Percentiles rank a stretch among this genome's conserved stretches.
These are phyloP conservation scores for Fusarium tupiense DNA, from an alignment of 2,329 filamentous ascomycete species.

Conservation along the genomic window DNA sequence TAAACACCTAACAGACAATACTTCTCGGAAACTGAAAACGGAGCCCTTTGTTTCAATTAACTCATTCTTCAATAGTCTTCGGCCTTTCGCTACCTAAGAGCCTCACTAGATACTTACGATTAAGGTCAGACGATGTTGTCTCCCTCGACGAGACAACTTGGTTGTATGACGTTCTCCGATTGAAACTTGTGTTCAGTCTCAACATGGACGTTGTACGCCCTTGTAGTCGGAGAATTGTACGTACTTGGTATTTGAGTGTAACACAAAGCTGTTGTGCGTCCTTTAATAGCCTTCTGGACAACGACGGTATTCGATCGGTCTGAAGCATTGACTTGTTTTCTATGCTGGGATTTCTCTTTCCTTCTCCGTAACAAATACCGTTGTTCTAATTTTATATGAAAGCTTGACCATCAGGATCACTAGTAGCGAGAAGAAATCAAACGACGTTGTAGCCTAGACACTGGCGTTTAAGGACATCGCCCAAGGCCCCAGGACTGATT, in stretches of 20 bases:
- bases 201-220: neutral
- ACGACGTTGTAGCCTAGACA: neutral
- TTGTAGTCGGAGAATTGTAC: constrained; percentile 27
- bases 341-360: neutral
- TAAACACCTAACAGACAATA: rapidly evolving
- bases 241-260: constrained; percentile 27
- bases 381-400: neutral
- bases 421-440: neutral
- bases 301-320: neutral
- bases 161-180: constrained; percentile 17
- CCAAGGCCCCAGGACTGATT: neutral
- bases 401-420: neutral
- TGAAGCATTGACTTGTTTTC: constrained; percentile 2
- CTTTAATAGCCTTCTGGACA: constrained; percentile 1
- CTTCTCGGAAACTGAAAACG: neutral
- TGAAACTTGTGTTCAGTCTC: constrained; percentile 9
- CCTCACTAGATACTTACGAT: neutral
- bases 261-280: constrained; percentile 15
- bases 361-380: neutral
- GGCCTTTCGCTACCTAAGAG: neutral
- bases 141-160: constrained; percentile 6
- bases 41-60: neutral
- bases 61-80: neutral
- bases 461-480: constrained; percentile 14
- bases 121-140: constrained; percentile 8